Conservation (phyloP, 768 basidiomycete genomes). For the Lactifluus subvellereus region DNA sequence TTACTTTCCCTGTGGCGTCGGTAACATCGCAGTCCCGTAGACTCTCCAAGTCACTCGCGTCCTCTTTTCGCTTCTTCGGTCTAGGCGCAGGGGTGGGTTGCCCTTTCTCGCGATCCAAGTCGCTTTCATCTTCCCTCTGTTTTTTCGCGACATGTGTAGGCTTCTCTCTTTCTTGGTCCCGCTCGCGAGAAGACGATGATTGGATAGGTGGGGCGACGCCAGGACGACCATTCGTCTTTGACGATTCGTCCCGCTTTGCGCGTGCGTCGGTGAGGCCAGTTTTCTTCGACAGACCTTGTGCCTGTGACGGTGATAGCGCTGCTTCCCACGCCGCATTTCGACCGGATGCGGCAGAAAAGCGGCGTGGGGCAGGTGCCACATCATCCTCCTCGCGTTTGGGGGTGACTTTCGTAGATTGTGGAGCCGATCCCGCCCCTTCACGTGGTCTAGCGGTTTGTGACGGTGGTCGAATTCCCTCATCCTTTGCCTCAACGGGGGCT, state of each 20-base stretch:
- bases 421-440: background rate
- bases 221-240: conserved; percentile 30
- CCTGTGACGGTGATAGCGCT: conserved; percentile 18
- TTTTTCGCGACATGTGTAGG: conserved; percentile 1
- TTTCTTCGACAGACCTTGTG: conserved; percentile 26
- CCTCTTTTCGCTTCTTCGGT: conserved; percentile 20
- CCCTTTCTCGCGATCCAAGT: conserved; percentile 16
- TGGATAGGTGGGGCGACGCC: conserved; percentile 33
- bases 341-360: conserved; percentile 25
- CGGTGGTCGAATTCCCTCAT: conserved; percentile 8
- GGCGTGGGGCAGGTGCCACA: conserved; percentile 17
- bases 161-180: conserved; percentile 17
- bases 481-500: conserved; percentile 10
- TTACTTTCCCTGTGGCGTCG: conserved; percentile 7
- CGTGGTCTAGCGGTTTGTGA: conserved; percentile 4
- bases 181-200: conserved; percentile 25
- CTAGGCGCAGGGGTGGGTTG: background rate
- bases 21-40: conserved; percentile 26
- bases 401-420: conserved; percentile 8
- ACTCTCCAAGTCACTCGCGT: conserved; percentile 15
- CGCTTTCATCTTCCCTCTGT: conserved; percentile 15
- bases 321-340: conserved; percentile 12
- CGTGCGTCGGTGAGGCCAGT: conserved; percentile 30
- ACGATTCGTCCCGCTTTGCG: conserved; percentile 28
- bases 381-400: conserved; percentile 25